Evolutionary conservation across 805 yeast genomes (phyloP).

Genomic region (Maudiozyma serrabonitensis): DNA sequence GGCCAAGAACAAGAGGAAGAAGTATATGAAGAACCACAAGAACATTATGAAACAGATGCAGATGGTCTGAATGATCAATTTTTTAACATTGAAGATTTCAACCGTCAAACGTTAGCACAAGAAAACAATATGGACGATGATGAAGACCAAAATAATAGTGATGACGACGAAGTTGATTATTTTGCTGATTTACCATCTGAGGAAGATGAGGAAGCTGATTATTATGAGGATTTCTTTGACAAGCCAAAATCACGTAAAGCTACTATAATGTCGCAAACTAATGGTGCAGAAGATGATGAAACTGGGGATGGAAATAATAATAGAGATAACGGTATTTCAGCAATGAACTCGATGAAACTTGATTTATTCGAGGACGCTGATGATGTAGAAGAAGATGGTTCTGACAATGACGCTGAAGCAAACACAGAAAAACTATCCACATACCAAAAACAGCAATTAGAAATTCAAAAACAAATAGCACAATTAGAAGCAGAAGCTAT

Average conservation of each 20-base stretch:
- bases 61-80: constrained; percentile 74
- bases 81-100: constrained; percentile 78
- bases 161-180: constrained; percentile 42
- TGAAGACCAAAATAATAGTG: constrained; percentile 24
- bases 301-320: constrained; percentile 27
- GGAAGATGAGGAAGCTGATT: constrained; percentile 44
- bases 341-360: constrained; percentile 50
- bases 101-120: constrained; percentile 57
- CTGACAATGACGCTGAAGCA: constrained; percentile 4
- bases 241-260: constrained; percentile 17
- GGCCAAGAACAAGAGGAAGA: constrained; percentile 5
- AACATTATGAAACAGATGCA: constrained; percentile 23
- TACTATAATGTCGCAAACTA: constrained; percentile 3
- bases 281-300: constrained; percentile 13
- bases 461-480: constrained; percentile 66
- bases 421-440: constrained; percentile 41
- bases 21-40: constrained; percentile 17
- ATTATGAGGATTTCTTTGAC: constrained; percentile 62
- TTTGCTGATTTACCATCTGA: constrained; percentile 46
- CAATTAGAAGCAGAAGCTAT: constrained; percentile 78
- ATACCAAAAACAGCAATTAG: constrained; percentile 73
- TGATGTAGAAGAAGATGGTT: constrained; percentile 22
- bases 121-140: constrained; percentile 42
- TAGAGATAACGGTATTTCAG: constrained; percentile 54
- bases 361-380: constrained; percentile 43